Percentiles rank a stretch among this genome's conserved stretches.
Conservation (phyloP, 495 filamentous ascomycete genomes). For the Tetracladium setigerum region DNA sequence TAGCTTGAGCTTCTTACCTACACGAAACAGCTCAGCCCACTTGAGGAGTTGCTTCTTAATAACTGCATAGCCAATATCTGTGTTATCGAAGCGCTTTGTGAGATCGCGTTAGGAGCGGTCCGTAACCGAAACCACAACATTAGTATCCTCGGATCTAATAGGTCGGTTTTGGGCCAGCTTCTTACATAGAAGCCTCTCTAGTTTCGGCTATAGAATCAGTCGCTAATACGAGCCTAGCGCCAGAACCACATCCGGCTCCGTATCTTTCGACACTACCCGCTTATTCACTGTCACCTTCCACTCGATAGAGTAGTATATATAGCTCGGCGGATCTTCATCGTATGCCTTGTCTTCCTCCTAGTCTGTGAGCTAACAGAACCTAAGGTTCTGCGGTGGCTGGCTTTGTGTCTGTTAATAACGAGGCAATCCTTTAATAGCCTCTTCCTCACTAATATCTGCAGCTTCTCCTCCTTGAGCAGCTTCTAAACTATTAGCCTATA, state of each 20-base stretch:
- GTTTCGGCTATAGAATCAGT: slow-evolving; percentile 9
- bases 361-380: slow-evolving; percentile 11
- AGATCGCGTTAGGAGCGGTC: slow-evolving; percentile 4
- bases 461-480: no score
- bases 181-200: slow-evolving; percentile 15
- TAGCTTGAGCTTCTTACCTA: slow-evolving; percentile 4
- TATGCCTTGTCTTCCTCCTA: slow-evolving; percentile 18
- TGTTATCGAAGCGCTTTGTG: not conserved
- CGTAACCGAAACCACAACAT: slow-evolving; percentile 16
- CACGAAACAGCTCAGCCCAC: slow-evolving; percentile 3
- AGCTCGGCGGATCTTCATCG: slow-evolving; percentile 26
- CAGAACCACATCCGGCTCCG: slow-evolving; percentile 24
- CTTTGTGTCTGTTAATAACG: not conserved
- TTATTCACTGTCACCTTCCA: slow-evolving; percentile 30
- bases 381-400: slow-evolving; percentile 2
- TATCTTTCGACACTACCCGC: slow-evolving; percentile 24
- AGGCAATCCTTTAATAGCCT: no score
- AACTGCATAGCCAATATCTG: slow-evolving; percentile 2
- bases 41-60: slow-evolving; percentile 4
- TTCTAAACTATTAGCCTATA: no score
- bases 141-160: slow-evolving; percentile 14
- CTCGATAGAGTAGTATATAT: slow-evolving; percentile 31
- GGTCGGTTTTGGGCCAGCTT: slow-evolving; percentile 4
- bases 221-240: slow-evolving; percentile 14
- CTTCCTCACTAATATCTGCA: no score